Conservation (phyloP, 345 rosid genomes). For the Hypericum perforatum region DNA sequence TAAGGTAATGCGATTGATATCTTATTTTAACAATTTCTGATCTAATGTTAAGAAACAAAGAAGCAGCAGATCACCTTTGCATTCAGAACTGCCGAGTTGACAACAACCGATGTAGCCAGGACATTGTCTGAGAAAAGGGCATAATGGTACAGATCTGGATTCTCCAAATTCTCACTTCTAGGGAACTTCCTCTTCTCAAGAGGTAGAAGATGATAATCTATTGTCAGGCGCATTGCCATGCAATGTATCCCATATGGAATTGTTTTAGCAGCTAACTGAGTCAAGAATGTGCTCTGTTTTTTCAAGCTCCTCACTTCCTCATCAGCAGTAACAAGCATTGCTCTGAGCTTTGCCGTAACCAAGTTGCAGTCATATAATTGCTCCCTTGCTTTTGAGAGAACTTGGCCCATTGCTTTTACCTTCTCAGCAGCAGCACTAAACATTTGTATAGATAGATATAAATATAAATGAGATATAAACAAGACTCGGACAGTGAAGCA, state of each 20-base stretch:
- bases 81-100: conserved; percentile 84
- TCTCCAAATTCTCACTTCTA: conserved; percentile 72
- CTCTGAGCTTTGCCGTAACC: conserved; percentile 94
- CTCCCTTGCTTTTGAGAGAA: conserved; percentile 67
- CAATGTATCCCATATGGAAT: conserved; percentile 96
- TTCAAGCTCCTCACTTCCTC: conserved; percentile 97
- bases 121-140: conserved; percentile 99
- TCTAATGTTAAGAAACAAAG: conserved; percentile 5
- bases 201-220: conserved; percentile 82
- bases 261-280: conserved; percentile 98
- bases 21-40: too few relatives aligned
- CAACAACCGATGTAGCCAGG: conserved; percentile 98
- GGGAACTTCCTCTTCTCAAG: conserved; percentile 88
- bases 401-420: conserved; percentile 87
- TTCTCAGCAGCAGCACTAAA: conserved; percentile 60
- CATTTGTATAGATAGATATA: conserved; percentile 2
- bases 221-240: conserved; percentile 90
- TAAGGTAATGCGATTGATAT: too few relatives aligned
- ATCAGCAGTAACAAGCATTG: conserved; percentile 94
- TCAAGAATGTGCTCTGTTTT: conserved; percentile 96
- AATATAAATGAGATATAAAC: conserved; percentile 3
- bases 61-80: conserved; percentile 58
- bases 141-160: conserved; percentile 80
- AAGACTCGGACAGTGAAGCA: conserved; percentile 5
- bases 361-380: conserved; percentile 87